Percentiles rank a stretch among this genome's conserved stretches.
phyloP scores from a whole-genome alignment of 441 rosid genomes.

The Populus hybrid region DNA sequence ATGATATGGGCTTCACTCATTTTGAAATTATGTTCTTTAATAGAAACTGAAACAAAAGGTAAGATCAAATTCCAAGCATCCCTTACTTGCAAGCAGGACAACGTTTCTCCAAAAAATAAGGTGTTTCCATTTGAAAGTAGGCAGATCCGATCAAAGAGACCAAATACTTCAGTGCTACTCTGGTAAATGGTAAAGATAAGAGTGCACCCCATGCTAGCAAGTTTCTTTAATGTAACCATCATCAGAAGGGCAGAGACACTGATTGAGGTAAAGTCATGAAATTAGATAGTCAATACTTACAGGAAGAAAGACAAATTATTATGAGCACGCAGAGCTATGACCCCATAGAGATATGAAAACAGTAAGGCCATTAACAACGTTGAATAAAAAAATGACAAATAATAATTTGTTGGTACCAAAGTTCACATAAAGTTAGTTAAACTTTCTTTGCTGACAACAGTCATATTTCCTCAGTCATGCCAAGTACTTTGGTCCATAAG shows the following conservation, averaged over 20 bases:
- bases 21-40: background rate
- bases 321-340: background rate
- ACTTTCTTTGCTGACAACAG: background rate
- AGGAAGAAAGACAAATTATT: constrained; percentile 6
- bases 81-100: constrained; percentile 95
- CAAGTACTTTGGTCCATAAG: background rate
- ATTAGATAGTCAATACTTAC: constrained; percentile 11
- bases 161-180: constrained; percentile 99
- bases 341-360: background rate
- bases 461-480: background rate
- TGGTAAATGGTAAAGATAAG: constrained; percentile 86
- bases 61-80: constrained; percentile 1
- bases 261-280: constrained; percentile 14
- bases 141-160: constrained; percentile 97
- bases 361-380: background rate
- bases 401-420: background rate
- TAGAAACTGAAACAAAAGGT: constrained; percentile 6
- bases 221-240: constrained; percentile 99
- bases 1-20: background rate
- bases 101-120: constrained; percentile 94
- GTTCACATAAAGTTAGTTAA: background rate
- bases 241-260: constrained; percentile 98
- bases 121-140: constrained; percentile 97
- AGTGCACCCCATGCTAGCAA: constrained; percentile 95
- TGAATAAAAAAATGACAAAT: constrained; percentile 1